phyloP scores from a whole-genome alignment of 208 protist genomes.

The Acanthamoeba triangularis region DNA sequence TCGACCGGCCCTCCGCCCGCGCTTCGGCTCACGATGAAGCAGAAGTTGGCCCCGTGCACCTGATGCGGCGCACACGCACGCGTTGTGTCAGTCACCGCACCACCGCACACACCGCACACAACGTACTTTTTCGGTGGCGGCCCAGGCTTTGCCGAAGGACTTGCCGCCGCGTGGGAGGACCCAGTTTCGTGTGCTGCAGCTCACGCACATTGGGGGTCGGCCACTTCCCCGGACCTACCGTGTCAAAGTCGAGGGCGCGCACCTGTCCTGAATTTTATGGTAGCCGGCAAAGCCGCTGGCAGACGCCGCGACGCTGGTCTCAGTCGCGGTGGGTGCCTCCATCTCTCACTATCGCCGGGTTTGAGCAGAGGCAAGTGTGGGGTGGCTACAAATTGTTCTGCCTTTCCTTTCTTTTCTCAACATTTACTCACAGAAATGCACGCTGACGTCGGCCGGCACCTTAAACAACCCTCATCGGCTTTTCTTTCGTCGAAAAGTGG shows the following conservation, averaged over 20 bases:
- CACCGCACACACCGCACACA: neutral
- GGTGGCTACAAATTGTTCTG: too few species aligned
- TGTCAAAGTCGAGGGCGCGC: neutral
- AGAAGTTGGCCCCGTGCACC: constrained; percentile 72
- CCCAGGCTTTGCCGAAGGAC: constrained; percentile 38
- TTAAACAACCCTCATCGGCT: too few species aligned
- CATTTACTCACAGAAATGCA: neutral
- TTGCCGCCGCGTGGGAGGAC: constrained; percentile 4
- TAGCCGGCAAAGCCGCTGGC: neutral
- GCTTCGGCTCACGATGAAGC: constrained; percentile 23
- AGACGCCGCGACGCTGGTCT: too few species aligned
- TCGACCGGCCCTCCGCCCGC: neutral
- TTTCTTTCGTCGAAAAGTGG: too few species aligned
- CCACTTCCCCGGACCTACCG: neutral
- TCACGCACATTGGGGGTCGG: neutral
- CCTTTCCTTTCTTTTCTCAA: neutral
- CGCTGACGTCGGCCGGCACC: too few species aligned
- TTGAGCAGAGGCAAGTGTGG: neutral
- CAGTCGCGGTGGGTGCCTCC: neutral
- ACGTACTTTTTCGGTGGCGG: constrained; percentile 19
- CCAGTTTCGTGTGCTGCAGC: constrained; percentile 24
- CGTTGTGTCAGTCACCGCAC: neutral
- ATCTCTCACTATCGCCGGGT: neutral
- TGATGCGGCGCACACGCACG: too few species aligned
- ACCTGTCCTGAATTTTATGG: constrained; percentile 19